phyloP scores from a whole-genome alignment of 179 eudicot genomes.

The Beta macrorhiza region DNA sequence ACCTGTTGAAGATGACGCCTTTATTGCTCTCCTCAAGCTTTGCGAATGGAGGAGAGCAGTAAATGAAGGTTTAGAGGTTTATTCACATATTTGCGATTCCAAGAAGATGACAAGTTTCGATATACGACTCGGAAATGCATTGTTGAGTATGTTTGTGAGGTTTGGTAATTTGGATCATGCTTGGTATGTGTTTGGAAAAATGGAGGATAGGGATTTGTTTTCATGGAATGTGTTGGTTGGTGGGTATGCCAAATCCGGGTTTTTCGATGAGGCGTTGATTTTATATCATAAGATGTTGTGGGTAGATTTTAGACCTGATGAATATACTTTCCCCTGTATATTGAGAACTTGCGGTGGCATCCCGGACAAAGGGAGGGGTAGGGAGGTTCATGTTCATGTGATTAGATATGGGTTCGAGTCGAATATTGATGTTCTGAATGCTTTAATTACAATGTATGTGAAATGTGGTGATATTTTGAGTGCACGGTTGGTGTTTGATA shows the following conservation, averaged over 20 bases:
- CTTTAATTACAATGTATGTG: conserved; percentile 75
- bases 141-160: conserved; percentile 75
- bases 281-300: conserved; percentile 79
- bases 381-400: conserved; percentile 78
- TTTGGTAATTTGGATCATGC: conserved; percentile 61
- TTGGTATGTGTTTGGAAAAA: conserved; percentile 78
- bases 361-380: conserved; percentile 52
- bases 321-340: conserved; percentile 73
- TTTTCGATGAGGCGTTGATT: conserved; percentile 63
- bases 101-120: conserved; percentile 29
- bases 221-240: conserved; percentile 88
- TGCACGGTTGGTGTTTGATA: conserved; percentile 60
- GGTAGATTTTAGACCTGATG: conserved; percentile 68
- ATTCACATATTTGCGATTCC: conserved; percentile 23
- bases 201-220: conserved; percentile 70
- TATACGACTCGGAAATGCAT: conserved; percentile 60
- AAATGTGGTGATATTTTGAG: conserved; percentile 57
- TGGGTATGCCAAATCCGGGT: conserved; percentile 72
- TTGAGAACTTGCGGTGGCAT: conserved; percentile 74
- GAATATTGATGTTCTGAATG: conserved; percentile 61
- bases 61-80: conserved; percentile 39
- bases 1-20: conserved; percentile 53
- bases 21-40: conserved; percentile 44
- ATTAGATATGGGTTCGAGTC: conserved; percentile 54
- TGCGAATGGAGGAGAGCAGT: conserved; percentile 61